Evolutionary conservation across 331 rosid genomes (phyloP).

Genomic region (Malus hybrid): DNA sequence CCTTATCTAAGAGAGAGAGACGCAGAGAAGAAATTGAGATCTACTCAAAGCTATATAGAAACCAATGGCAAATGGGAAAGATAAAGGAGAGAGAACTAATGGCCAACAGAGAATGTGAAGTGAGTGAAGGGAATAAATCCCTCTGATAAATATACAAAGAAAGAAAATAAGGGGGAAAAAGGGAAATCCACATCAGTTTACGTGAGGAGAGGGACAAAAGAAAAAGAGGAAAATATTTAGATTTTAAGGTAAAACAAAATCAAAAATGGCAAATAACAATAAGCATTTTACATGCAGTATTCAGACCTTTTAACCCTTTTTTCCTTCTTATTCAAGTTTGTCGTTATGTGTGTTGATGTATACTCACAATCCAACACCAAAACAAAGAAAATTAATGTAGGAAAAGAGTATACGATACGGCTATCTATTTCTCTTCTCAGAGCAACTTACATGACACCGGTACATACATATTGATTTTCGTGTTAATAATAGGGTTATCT

Average conservation of each 20-base stretch:
- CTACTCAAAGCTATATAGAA: constrained; percentile 3
- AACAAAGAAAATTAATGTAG: background rate
- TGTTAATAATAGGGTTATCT: too few relatives aligned
- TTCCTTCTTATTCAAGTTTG: background rate
- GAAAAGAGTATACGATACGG: background rate
- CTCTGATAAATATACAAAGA: background rate
- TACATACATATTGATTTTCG: too few relatives aligned
- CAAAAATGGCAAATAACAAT: background rate
- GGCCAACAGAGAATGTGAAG: constrained; percentile 13
- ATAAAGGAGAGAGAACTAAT: constrained; percentile 21
- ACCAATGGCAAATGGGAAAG: constrained; percentile 7
- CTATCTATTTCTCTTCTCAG: background rate
- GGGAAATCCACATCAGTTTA: background rate
- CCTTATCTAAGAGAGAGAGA: constrained; percentile 1
- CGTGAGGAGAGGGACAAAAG: constrained; percentile 8
- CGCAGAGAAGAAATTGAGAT: constrained; percentile 13
- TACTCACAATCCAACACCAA: background rate
- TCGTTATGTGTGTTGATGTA: background rate
- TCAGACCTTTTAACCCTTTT: background rate
- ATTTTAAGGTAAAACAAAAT: background rate
- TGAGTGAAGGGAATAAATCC: constrained; percentile 27
- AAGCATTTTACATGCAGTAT: constrained; percentile 10
- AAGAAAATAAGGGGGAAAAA: background rate
- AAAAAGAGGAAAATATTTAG: background rate
- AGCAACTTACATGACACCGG: background rate